These are phyloP conservation scores for Xylaria acuta DNA, from an alignment of 495 filamentous ascomycete genomes.

Conservation along the genomic window DNA sequence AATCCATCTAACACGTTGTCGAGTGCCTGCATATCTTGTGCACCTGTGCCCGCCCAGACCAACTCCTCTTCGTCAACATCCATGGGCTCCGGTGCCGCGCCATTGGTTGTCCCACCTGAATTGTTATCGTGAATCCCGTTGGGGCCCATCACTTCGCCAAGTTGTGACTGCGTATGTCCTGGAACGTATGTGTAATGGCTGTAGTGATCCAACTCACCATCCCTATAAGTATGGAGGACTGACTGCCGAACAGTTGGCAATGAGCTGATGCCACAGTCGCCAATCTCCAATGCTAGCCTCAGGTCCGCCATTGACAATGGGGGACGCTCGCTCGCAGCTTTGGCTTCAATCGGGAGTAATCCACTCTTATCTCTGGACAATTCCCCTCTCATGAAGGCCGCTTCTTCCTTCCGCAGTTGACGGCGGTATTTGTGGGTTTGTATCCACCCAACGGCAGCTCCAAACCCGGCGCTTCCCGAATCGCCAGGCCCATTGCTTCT, in stretches of 20 bases:
- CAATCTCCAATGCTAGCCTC: slow-evolving; percentile 73
- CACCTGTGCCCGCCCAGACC: slow-evolving; percentile 75
- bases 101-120: slow-evolving; percentile 42
- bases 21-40: slow-evolving; percentile 66
- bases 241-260: slow-evolving; percentile 76
- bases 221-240: slow-evolving; percentile 74
- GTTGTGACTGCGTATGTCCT: slow-evolving; percentile 41
- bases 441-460: slow-evolving; percentile 70
- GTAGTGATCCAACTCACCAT: slow-evolving; percentile 74
- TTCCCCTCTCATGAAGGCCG: slow-evolving; percentile 68
- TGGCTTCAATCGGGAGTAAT: slow-evolving; percentile 76
- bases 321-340: slow-evolving; percentile 67
- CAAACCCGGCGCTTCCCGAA: slow-evolving; percentile 61
- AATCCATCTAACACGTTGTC: slow-evolving; percentile 71
- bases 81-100: slow-evolving; percentile 59
- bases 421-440: slow-evolving; percentile 79
- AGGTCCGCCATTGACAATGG: slow-evolving; percentile 81
- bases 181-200: slow-evolving; percentile 58
- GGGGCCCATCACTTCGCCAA: slow-evolving; percentile 39
- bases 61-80: slow-evolving; percentile 69
- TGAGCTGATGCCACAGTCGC: slow-evolving; percentile 73
- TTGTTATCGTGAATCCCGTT: slow-evolving; percentile 44
- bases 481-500: slow-evolving; percentile 76
- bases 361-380: slow-evolving; percentile 71
- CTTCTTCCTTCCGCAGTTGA: slow-evolving; percentile 75